A percentile compares a stretch with the other conserved stretches of the same genome.
Conservation (phyloP, 202 grass and related monocot genomes). For the Setaria viridis region DNA sequence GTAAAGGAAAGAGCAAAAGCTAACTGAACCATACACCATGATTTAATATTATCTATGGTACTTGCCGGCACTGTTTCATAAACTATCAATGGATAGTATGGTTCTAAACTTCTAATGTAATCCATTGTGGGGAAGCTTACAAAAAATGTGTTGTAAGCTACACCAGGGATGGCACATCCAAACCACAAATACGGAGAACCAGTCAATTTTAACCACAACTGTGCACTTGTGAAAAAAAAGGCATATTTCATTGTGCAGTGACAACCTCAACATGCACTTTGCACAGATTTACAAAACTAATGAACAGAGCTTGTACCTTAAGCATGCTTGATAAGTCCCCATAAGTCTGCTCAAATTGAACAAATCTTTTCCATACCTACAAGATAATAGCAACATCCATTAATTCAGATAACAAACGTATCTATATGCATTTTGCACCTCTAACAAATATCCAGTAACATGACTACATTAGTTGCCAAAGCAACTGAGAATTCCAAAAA, state of each 20-base stretch:
- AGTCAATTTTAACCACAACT: not conserved
- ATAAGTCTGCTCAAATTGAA: slow-evolving; percentile 84
- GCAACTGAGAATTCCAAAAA: slow-evolving; percentile 2
- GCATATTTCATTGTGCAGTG: not conserved
- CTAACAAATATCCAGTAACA: slow-evolving; percentile 39
- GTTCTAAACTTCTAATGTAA: not conserved
- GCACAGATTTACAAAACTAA: slow-evolving; percentile 31
- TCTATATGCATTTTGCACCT: slow-evolving; percentile 38
- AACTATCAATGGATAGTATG: not conserved
- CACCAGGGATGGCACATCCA: not conserved
- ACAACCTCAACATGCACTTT: slow-evolving; percentile 4
- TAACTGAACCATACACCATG: not conserved
- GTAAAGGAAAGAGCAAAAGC: slow-evolving; percentile 10
- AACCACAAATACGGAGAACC: not conserved
- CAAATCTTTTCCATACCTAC: slow-evolving; percentile 94
- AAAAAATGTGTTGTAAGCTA: not conserved
- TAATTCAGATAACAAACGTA: slow-evolving; percentile 42
- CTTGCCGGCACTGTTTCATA: not conserved
- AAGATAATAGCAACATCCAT: slow-evolving; percentile 47
- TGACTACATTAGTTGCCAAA: slow-evolving; percentile 1
- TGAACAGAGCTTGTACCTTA: slow-evolving; percentile 65
- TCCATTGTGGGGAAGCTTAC: slow-evolving; percentile 2
- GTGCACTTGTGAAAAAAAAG: not conserved
- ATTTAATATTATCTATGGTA: slow-evolving; percentile 12
- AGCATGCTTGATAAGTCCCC: slow-evolving; percentile 95